phyloP scores from a whole-genome alignment of 2,329 filamentous ascomycete species.

The Keithomyces neogunnii region DNA sequence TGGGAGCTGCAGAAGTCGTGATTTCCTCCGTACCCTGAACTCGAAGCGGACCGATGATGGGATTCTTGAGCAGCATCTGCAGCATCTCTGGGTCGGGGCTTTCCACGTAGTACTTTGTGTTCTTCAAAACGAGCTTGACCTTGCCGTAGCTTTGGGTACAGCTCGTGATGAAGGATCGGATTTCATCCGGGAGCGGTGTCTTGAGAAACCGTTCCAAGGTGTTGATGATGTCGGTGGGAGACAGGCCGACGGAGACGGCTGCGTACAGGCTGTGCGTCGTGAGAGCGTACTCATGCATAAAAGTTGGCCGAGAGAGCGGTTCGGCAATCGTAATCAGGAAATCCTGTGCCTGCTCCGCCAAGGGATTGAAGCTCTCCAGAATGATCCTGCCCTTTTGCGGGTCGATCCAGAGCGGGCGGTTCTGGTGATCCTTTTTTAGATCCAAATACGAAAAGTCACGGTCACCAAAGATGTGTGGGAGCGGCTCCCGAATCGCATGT shows the following conservation, averaged over 20 bases:
- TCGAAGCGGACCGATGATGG: slow-evolving; percentile 69
- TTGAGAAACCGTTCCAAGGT: slow-evolving; percentile 85
- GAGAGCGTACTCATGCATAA: slow-evolving; percentile 88
- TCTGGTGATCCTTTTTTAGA: slow-evolving; percentile 81
- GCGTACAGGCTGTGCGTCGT: slow-evolving; percentile 92
- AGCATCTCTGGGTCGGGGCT: slow-evolving; percentile 81
- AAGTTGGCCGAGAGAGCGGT: slow-evolving; percentile 79
- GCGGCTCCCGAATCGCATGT: slow-evolving; percentile 32
- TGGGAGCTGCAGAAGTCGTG: slow-evolving; percentile 73
- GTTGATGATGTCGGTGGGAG: slow-evolving; percentile 81
- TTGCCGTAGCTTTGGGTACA: slow-evolving; percentile 91
- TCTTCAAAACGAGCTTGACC: slow-evolving; percentile 88
- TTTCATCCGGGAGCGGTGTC: slow-evolving; percentile 72
- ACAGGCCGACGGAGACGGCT: slow-evolving; percentile 88
- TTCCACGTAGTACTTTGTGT: slow-evolving; percentile 91
- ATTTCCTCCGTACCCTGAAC: slow-evolving; percentile 66
- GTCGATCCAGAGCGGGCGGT: slow-evolving; percentile 91
- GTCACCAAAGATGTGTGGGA: slow-evolving; percentile 38
- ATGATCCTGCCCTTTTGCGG: slow-evolving; percentile 80
- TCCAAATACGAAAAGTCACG: slow-evolving; percentile 73
- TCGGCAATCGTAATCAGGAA: slow-evolving; percentile 95
- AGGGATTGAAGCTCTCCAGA: slow-evolving; percentile 85
- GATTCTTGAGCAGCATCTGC: slow-evolving; percentile 77
- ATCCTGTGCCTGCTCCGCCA: slow-evolving; percentile 81
- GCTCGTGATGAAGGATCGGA: slow-evolving; percentile 67